Conservation (phyloP, 2,329 filamentous ascomycete genomes). For the Pseudocercospora fuligena region DNA sequence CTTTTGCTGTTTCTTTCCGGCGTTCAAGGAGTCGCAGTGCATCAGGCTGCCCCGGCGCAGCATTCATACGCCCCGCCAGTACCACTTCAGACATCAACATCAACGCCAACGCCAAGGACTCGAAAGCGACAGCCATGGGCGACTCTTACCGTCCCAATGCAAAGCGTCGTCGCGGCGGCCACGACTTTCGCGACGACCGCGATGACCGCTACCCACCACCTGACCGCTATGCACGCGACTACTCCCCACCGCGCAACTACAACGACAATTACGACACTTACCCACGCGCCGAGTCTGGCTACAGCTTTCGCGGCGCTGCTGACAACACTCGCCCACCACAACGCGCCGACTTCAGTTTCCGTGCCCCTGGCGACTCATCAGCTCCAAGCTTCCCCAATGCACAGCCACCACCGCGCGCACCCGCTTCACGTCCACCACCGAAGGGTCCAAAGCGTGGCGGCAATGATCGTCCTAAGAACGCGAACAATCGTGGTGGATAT, state of each 20-base stretch:
- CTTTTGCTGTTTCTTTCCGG: background rate
- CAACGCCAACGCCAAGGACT: background rate
- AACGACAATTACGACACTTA: slow-evolving; percentile 8
- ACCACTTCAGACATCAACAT: background rate
- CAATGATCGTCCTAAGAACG: slow-evolving; percentile 14
- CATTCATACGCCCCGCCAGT: background rate
- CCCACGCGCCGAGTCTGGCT: slow-evolving; percentile 20
- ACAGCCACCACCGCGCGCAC: slow-evolving; percentile 22
- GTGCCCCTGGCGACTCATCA: slow-evolving; percentile 16
- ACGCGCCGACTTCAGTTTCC: slow-evolving; percentile 32
- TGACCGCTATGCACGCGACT: slow-evolving; percentile 5
- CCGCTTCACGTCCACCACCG: slow-evolving; percentile 11
- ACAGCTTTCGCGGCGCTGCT: slow-evolving; percentile 35
- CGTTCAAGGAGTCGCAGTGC: background rate
- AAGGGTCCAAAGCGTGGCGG: slow-evolving; percentile 6
- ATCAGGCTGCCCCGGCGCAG: background rate
- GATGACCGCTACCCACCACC: slow-evolving; percentile 12
- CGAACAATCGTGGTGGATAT: background rate
- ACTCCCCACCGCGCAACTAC: slow-evolving; percentile 10
- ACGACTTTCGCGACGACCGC: slow-evolving; percentile 3
- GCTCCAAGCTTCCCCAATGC: slow-evolving; percentile 32
- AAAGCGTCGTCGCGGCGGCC: background rate
- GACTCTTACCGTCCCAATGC: slow-evolving; percentile 17
- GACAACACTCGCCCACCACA: slow-evolving; percentile 23
- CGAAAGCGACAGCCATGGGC: slow-evolving; percentile 17